A percentile compares a stretch with the other conserved stretches of the same genome.
These are phyloP conservation scores for Lasiodiplodia citricola DNA, from an alignment of 2,329 filamentous ascomycete genomes.

Conservation along the genomic window DNA sequence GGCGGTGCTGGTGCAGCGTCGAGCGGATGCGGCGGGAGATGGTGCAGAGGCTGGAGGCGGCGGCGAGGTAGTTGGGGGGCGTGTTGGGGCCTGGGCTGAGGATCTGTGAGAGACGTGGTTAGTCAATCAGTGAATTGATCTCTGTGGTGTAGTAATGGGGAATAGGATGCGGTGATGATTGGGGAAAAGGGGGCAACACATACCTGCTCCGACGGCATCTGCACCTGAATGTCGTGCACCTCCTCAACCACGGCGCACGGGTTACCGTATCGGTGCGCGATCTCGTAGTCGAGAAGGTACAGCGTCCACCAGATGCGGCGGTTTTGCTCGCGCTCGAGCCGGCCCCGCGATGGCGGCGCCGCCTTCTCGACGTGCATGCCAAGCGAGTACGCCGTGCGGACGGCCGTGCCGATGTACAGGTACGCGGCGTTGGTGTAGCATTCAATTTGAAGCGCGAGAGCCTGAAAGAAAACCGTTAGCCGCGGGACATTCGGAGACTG, in stretches of 20 bases:
- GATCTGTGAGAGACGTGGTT: conserved; percentile 29
- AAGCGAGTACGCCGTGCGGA: conserved; percentile 44
- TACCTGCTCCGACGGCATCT: conserved; percentile 41
- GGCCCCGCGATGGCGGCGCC: conserved; percentile 34
- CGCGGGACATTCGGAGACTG: neutral
- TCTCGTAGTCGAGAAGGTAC: conserved; percentile 42
- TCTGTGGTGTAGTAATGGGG: conserved; percentile 19
- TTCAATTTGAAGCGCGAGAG: conserved; percentile 40
- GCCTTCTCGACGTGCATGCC: conserved; percentile 42
- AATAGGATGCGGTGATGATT: neutral
- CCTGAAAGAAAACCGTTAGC: conserved; percentile 24
- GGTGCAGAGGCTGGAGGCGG: conserved; percentile 39
- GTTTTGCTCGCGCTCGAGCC: conserved; percentile 41
- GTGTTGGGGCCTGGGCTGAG: conserved; percentile 43
- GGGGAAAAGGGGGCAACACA: neutral
- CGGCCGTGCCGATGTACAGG: conserved; percentile 43
- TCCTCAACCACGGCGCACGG: conserved; percentile 43
- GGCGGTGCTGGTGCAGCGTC: conserved; percentile 35
- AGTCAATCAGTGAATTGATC: too few relatives aligned
- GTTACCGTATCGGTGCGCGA: conserved; percentile 43
- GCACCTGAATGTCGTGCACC: conserved; percentile 38
- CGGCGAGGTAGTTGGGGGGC: conserved; percentile 40
- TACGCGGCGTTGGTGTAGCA: conserved; percentile 44
- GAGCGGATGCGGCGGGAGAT: conserved; percentile 43
- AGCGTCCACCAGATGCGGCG: conserved; percentile 47